Percentiles rank a stretch among this genome's conserved stretches.
phyloP scores from a whole-genome alignment of 2,329 filamentous ascomycete genomes.

The Coniochaeta sp. region DNA sequence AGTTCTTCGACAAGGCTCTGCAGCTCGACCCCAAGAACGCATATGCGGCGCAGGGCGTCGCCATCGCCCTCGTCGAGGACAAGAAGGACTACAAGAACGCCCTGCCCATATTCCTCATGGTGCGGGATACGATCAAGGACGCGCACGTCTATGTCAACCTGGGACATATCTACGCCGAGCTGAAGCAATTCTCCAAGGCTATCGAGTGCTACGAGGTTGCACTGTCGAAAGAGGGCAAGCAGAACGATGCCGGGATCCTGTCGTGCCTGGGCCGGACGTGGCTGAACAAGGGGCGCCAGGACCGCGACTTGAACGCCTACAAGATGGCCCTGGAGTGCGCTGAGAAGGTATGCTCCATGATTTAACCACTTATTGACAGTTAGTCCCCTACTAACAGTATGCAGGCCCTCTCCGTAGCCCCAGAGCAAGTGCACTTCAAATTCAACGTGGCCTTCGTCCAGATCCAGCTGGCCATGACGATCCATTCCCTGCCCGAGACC shows the following conservation, averaged over 20 bases:
- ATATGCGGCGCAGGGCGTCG: conserved; percentile 91
- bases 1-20: conserved; percentile 97
- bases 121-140: conserved; percentile 85
- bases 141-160: conserved; percentile 86
- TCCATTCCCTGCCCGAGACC: conserved; percentile 66
- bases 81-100: conserved; percentile 81
- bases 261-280: conserved; percentile 84
- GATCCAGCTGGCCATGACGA: conserved; percentile 80
- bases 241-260: conserved; percentile 68
- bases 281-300: conserved; percentile 67
- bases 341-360: conserved; percentile 45
- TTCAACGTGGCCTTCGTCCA: conserved; percentile 99
- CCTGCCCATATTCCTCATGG: conserved; percentile 80
- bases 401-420: conserved; percentile 67
- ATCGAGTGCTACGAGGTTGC: conserved; percentile 93
- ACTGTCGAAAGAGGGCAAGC: conserved; percentile 66
- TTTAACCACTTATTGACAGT: too few species aligned
- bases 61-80: conserved; percentile 89
- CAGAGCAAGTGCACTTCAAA: conserved; percentile 82
- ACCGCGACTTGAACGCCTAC: conserved; percentile 51
- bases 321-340: conserved; percentile 52
- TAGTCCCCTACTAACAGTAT: not conserved
- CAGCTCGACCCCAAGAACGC: conserved; percentile 93
- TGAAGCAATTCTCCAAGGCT: conserved; percentile 82
- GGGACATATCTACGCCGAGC: conserved; percentile 84